Evolutionary conservation across 371 early-diverging fungal species (phyloP).

Genomic region (Mortierella sp.): DNA sequence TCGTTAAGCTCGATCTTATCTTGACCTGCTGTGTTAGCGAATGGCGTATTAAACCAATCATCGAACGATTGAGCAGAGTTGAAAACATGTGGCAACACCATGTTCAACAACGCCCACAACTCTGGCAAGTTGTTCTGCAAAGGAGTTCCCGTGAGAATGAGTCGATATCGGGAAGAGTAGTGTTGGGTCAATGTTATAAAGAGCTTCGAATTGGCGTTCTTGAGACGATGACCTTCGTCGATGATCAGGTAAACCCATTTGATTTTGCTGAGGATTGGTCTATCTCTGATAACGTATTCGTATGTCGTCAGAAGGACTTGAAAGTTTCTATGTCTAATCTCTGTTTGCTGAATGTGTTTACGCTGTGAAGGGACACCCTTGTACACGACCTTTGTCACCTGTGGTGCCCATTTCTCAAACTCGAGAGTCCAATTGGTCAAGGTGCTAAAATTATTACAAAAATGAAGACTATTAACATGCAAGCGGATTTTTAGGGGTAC

Average conservation of each 20-base stretch:
- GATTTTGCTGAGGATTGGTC: slow-evolving; percentile 84
- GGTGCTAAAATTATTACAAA: slow-evolving; percentile 59
- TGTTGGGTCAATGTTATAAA: slow-evolving; percentile 85
- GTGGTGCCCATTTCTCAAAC: slow-evolving; percentile 98
- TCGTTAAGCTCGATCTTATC: slow-evolving; percentile 94
- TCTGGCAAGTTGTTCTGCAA: slow-evolving; percentile 99
- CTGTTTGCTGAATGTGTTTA: slow-evolving; percentile 76
- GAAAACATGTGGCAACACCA: slow-evolving; percentile 97
- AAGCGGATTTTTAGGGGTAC: not conserved
- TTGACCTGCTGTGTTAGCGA: slow-evolving; percentile 87
- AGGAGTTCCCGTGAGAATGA: slow-evolving; percentile 99
- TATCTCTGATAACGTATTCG: slow-evolving; percentile 97
- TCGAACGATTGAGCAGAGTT: slow-evolving; percentile 96
- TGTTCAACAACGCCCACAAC: slow-evolving; percentile 98
- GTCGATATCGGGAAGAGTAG: slow-evolving; percentile 91
- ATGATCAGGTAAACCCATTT: slow-evolving; percentile 97
- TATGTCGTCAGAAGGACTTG: slow-evolving; percentile 98
- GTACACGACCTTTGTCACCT: slow-evolving; percentile 91
- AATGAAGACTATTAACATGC: not conserved
- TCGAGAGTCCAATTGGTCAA: slow-evolving; percentile 98
- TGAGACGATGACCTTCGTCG: slow-evolving; percentile 99
- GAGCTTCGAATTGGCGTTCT: slow-evolving; percentile 94
- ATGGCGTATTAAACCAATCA: slow-evolving; percentile 98
- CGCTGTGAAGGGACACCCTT: slow-evolving; percentile 89
- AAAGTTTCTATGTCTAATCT: slow-evolving; percentile 85